A percentile compares a stretch with the other conserved stretches of the same genome.
Conservation (phyloP, 2,329 filamentous ascomycete genomes). For the Pseudogymnoascus sp. region DNA sequence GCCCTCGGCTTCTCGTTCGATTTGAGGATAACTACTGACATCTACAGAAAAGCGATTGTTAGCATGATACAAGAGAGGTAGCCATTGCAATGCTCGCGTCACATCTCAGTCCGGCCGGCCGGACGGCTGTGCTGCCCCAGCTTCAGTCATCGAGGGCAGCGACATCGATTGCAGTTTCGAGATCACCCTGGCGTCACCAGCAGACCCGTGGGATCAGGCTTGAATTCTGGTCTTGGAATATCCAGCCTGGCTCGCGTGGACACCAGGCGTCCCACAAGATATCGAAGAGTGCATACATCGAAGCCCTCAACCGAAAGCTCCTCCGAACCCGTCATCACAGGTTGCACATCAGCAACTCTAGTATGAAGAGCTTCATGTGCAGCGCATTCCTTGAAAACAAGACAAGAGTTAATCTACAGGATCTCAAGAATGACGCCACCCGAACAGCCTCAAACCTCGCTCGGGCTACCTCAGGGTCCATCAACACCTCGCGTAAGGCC, state of each 20-base stretch:
- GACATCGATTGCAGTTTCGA: slow-evolving; percentile 15
- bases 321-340: slow-evolving; percentile 40
- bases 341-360: slow-evolving; percentile 24
- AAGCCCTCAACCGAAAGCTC: slow-evolving; percentile 37
- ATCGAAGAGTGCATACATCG: slow-evolving; percentile 39
- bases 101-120: slow-evolving; percentile 17
- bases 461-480: slow-evolving; percentile 1
- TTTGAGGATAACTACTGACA: neutral
- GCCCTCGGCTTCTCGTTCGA: neutral
- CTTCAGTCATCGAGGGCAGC: slow-evolving; percentile 2
- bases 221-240: slow-evolving; percentile 38
- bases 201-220: slow-evolving; percentile 44
- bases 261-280: slow-evolving; percentile 36
- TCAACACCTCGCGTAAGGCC: slow-evolving; percentile 1
- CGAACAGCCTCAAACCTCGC: neutral
- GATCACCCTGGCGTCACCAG: slow-evolving; percentile 21
- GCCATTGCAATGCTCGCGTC: slow-evolving; percentile 23
- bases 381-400: slow-evolving; percentile 32
- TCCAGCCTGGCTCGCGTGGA: slow-evolving; percentile 37
- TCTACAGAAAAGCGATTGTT: neutral
- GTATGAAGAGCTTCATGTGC: slow-evolving; percentile 36
- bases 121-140: slow-evolving; percentile 14
- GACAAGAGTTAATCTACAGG: slow-evolving; percentile 16
- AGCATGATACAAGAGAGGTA: slow-evolving; percentile 10
- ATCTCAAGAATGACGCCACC: slow-evolving; percentile 6